These are phyloP conservation scores for Pseudotsuga menziesii DNA, from an alignment of 75 land plant genomes.

Conservation along the genomic window DNA sequence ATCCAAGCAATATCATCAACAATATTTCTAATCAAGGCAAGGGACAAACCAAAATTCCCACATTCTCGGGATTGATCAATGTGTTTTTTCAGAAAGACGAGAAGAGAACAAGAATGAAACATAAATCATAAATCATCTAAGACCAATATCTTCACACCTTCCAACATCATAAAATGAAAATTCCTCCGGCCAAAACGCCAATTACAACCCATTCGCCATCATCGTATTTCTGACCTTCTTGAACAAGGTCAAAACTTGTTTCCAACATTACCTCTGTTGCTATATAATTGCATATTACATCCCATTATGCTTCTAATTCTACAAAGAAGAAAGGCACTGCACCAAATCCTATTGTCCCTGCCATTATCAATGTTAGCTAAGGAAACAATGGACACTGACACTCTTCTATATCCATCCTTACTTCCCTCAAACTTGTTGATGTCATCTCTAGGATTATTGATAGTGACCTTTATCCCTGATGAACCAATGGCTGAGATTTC, in stretches of 20 bases:
- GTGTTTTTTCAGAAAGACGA: no score
- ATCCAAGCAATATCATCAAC: no score
- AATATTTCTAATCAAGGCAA: no score
- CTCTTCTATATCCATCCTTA: slow-evolving; percentile 31
- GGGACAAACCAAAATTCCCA: no score
- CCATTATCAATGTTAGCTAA: slow-evolving; percentile 91
- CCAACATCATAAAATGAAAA: slow-evolving; percentile 87
- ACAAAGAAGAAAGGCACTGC: slow-evolving; percentile 97
- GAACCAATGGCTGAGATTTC: no score
- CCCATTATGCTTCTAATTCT: slow-evolving; percentile 85
- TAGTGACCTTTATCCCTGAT: no score
- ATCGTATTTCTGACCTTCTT: slow-evolving; percentile 89
- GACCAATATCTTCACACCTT: slow-evolving; percentile 31
- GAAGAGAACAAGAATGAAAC: no score
- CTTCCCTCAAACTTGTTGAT: no score
- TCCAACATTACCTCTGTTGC: slow-evolving; percentile 99
- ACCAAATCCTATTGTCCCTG: slow-evolving; percentile 94
- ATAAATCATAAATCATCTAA: no score
- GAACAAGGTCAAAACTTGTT: slow-evolving; percentile 95
- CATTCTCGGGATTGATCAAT: no score
- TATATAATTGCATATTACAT: slow-evolving; percentile 93
- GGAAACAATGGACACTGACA: slow-evolving; percentile 79
- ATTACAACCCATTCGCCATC: slow-evolving; percentile 82
- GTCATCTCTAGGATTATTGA: no score
- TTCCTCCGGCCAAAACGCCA: slow-evolving; percentile 77